A percentile compares a stretch with the other conserved stretches of the same genome.
phyloP scores from a whole-genome alignment of 331 rosid species.

The Rhamnella rubrinervis region DNA sequence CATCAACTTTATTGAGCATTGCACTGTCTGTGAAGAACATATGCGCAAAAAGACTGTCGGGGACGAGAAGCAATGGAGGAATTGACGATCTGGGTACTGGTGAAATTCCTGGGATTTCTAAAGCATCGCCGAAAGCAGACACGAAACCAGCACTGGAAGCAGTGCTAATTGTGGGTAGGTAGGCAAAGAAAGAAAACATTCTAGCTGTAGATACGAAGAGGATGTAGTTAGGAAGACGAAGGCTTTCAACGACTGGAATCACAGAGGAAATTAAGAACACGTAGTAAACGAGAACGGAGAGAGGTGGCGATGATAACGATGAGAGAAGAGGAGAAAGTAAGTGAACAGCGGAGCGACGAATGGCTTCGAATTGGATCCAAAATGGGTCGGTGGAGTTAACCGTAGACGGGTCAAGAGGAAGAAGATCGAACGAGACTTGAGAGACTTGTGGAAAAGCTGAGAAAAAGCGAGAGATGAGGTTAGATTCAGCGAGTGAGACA shows the following conservation, averaged over 20 bases:
- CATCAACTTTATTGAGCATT: conserved; percentile 26
- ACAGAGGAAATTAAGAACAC: conserved; percentile 35
- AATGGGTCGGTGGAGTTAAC: conserved; percentile 46
- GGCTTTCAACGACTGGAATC: conserved; percentile 11
- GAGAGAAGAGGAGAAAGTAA: conserved; percentile 46
- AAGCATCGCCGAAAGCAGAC: not conserved
- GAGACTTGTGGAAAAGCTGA: conserved; percentile 43
- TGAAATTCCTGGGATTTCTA: conserved; percentile 37
- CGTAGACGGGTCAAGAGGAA: conserved; percentile 22
- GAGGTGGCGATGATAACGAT: conserved; percentile 33
- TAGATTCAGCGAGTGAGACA: conserved; percentile 48
- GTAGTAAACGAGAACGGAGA: conserved; percentile 47
- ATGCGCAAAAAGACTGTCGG: conserved; percentile 4
- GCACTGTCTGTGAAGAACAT: conserved; percentile 29
- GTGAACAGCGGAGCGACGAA: conserved; percentile 37
- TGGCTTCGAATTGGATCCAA: conserved; percentile 33
- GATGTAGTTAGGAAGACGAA: conserved; percentile 35
- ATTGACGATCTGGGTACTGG: conserved; percentile 39
- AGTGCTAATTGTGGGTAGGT: conserved; percentile 9
- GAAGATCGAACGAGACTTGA: conserved; percentile 30
- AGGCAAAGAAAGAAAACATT: conserved; percentile 47
- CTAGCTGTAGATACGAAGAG: conserved; percentile 44
- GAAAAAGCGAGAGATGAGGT: conserved; percentile 40
- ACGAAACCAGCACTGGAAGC: not conserved
- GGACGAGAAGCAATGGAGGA: conserved; percentile 42